Evolutionary conservation across 345 rosid genomes (phyloP).

Genomic region (Populus alba): DNA sequence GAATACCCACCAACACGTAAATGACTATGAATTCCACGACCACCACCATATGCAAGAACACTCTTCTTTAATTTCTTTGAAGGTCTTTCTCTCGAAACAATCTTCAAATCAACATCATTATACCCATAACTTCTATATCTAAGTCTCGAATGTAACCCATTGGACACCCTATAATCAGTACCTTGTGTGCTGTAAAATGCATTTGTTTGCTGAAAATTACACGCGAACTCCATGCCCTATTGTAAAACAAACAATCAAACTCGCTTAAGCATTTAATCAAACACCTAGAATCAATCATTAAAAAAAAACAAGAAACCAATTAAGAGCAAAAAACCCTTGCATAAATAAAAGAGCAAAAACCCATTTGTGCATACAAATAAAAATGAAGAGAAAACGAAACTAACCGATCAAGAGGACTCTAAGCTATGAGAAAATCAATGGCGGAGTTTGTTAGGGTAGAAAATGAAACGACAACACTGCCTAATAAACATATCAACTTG

Average conservation of each 20-base stretch:
- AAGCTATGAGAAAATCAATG: conserved; percentile 16
- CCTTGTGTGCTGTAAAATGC: conserved; percentile 33
- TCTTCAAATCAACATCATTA: conserved; percentile 28
- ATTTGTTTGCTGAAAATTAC: conserved; percentile 46
- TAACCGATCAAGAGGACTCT: conserved; percentile 36
- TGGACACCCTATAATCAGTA: conserved; percentile 25
- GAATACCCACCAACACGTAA: conserved; percentile 19
- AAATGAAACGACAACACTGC: conserved; percentile 26
- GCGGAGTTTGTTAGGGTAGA: conserved; percentile 27
- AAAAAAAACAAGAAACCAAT: not conserved
- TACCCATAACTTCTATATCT: conserved; percentile 35
- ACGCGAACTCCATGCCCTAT: conserved; percentile 54
- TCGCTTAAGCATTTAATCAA: conserved; percentile 35
- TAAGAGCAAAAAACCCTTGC: not conserved
- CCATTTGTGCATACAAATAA: not conserved
- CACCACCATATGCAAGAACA: conserved; percentile 16
- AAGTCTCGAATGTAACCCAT: conserved; percentile 33
- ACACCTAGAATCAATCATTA: conserved; percentile 34
- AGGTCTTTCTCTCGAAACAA: conserved; percentile 25
- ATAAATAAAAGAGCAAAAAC: not conserved
- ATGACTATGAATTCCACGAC: conserved; percentile 25
- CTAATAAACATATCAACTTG: conserved; percentile 14
- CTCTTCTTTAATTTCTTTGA: conserved; percentile 29
- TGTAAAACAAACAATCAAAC: conserved; percentile 1
- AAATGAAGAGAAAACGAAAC: conserved; percentile 2